A percentile compares a stretch with the other conserved stretches of the same genome.
These are phyloP conservation scores for Plasmodium cynomolgi DNA, from an alignment of 169 alveolate genomes.

Conservation along the genomic window DNA sequence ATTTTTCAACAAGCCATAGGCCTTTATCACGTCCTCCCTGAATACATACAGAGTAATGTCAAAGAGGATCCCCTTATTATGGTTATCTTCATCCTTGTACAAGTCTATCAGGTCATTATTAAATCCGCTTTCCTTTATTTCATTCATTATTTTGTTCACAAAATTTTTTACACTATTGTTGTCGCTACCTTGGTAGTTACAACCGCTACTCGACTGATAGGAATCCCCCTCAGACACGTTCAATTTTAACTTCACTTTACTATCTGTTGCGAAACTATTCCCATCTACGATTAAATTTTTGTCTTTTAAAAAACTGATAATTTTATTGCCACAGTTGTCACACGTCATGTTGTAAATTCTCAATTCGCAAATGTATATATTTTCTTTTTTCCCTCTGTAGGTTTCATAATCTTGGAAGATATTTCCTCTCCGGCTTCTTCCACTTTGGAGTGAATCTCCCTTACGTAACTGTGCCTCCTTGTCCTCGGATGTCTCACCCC, in stretches of 20 bases:
- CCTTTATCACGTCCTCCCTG: slow-evolving; percentile 66
- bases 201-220: background rate
- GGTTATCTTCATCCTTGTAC: slow-evolving; percentile 40
- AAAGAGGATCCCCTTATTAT: slow-evolving; percentile 20
- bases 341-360: slow-evolving; percentile 73
- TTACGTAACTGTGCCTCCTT: background rate
- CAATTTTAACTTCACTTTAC: slow-evolving; percentile 49
- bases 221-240: slow-evolving; percentile 2
- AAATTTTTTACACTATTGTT: slow-evolving; percentile 22
- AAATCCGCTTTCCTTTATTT: slow-evolving; percentile 62
- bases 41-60: slow-evolving; percentile 57
- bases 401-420: slow-evolving; percentile 47
- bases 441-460: background rate
- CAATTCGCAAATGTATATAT: slow-evolving; percentile 49
- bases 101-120: slow-evolving; percentile 51
- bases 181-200: background rate
- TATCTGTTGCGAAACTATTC: slow-evolving; percentile 66
- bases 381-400: slow-evolving; percentile 25
- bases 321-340: slow-evolving; percentile 68
- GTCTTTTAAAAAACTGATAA: slow-evolving; percentile 50
- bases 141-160: slow-evolving; percentile 58
- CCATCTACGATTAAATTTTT: slow-evolving; percentile 56
- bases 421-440: background rate
- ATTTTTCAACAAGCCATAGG: slow-evolving; percentile 41
- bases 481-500: background rate